Evolutionary conservation across 1,284 basidiomycete genomes (phyloP).

Genomic region (Malassezia vespertilionis): DNA sequence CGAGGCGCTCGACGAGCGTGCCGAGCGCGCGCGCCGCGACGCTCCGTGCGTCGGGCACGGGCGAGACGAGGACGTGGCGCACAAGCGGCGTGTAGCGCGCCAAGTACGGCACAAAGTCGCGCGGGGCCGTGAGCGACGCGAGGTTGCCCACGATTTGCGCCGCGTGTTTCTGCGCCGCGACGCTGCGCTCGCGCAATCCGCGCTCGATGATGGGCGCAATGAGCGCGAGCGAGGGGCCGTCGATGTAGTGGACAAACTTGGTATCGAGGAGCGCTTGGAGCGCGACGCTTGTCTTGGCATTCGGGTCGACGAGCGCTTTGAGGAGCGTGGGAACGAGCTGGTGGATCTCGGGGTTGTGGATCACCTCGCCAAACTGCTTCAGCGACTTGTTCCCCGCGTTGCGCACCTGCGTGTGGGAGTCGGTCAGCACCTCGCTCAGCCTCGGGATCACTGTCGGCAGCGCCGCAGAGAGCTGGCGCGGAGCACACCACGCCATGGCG

Average conservation of each 20-base stretch:
- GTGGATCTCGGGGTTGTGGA: slow-evolving; percentile 63
- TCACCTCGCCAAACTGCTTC: slow-evolving; percentile 83
- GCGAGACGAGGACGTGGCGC: slow-evolving; percentile 73
- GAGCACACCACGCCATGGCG: slow-evolving; percentile 98
- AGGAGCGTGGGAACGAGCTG: slow-evolving; percentile 79
- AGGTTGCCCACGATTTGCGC: slow-evolving; percentile 95
- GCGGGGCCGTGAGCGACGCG: slow-evolving; percentile 75
- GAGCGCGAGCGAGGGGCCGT: slow-evolving; percentile 91
- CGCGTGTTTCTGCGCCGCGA: slow-evolving; percentile 88
- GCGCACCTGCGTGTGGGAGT: slow-evolving; percentile 93
- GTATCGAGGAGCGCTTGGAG: slow-evolving; percentile 75
- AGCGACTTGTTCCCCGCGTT: slow-evolving; percentile 84
- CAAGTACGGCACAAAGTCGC: slow-evolving; percentile 94
- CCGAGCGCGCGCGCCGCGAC: slow-evolving; percentile 97
- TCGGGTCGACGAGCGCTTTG: slow-evolving; percentile 91
- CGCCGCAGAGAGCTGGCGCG: slow-evolving; percentile 83
- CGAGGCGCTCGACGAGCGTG: slow-evolving; percentile 86
- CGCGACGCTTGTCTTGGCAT: slow-evolving; percentile 71
- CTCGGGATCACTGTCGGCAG: slow-evolving; percentile 93
- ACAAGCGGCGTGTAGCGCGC: slow-evolving; percentile 77
- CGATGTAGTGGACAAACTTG: slow-evolving; percentile 96
- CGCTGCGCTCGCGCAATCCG: slow-evolving; percentile 78
- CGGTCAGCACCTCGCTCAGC: slow-evolving; percentile 84
- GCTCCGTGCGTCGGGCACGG: slow-evolving; percentile 90
- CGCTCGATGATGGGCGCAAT: slow-evolving; percentile 91